A percentile compares a stretch with the other conserved stretches of the same genome.
Conservation (phyloP, 2,329 filamentous ascomycete genomes). For the Aspergillus eucalypticola region DNA sequence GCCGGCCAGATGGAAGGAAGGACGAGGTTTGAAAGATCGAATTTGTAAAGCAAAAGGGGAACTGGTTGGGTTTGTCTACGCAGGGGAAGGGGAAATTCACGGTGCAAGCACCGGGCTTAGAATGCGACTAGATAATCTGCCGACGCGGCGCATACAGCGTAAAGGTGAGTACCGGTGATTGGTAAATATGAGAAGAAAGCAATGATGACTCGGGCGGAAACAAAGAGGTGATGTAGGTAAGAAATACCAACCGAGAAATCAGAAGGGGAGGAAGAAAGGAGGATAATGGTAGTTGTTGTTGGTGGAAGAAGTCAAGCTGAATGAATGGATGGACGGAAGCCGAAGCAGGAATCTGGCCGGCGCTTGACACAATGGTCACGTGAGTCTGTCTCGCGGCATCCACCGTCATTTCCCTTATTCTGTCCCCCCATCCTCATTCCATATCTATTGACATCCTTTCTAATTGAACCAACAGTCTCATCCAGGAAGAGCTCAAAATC, state of each 20-base stretch:
- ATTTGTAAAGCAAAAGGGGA: background rate
- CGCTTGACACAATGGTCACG: background rate
- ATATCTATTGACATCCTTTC: too few species aligned
- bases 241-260: background rate
- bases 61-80: constrained; percentile 13
- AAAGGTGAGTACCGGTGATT: constrained; percentile 4
- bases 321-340: constrained; percentile 1
- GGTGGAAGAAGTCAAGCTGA: background rate
- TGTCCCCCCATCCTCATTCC: too few species aligned
- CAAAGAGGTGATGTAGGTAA: background rate
- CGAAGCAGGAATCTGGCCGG: background rate
- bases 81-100: constrained; percentile 7
- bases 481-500: too few species aligned
- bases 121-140: constrained; percentile 11
- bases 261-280: background rate
- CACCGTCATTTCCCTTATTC: background rate
- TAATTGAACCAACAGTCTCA: too few species aligned
- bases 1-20: background rate
- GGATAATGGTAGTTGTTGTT: background rate
- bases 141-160: constrained; percentile 12
- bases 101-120: constrained; percentile 9
- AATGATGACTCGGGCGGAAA: background rate
- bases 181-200: background rate
- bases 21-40: constrained; percentile 1
- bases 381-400: background rate